Base-by-base conservation (phyloP, 306 rosid genomes). In the Vachellia collinsii region DNA sequence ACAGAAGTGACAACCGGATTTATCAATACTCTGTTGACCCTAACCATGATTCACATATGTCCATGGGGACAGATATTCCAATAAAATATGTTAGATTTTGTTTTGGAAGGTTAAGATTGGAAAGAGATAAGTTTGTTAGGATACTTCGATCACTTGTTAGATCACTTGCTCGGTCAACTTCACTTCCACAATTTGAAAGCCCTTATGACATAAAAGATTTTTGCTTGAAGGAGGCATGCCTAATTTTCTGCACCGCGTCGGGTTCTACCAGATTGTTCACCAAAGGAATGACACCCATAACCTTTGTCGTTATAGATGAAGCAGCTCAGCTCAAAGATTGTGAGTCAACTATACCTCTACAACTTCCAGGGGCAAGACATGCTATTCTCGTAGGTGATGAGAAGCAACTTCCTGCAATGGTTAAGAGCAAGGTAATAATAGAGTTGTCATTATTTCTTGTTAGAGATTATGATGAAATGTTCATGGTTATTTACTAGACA, bases 271-370 rank as follows among this genome's bases (percentile, higher is more conserved):
- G 74, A 62, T 25, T 91, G 83, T 74, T 64, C 79, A 6, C 10
- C 3, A 3, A 41, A 64, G 19, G 19, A 61, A 61, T 23, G 67
- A 29, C 67, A 29, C 67, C 67, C 19, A 4, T 61, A 11, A 19
- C 80, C 22, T 77, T 73, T 47, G 47, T 84, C 58, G 84, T 91
- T 3, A 79, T 91, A 36, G 95, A 91, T 68, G 93, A 91, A 80
- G 91, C 90, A 14, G 93, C 90, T 0, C 90, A 87, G 46, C 84
- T 91, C 4, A 91, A 84, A 61, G 94, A 87, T 73, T 88, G 94
- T 61, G 94, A 91, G 67, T 87, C 90, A 12, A 36, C 81, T 22
- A 87, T 88, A 76, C 92, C 94, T 14, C 69, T 88, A 25, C 90
- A 88, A 72, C 83, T 88, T 23, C 54, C 80, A 0, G 92, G 90